Percentiles rank a stretch among this genome's conserved stretches.
Conservation (phyloP, 1,284 basidiomycete species). For the Xerocomus minutiporus region DNA sequence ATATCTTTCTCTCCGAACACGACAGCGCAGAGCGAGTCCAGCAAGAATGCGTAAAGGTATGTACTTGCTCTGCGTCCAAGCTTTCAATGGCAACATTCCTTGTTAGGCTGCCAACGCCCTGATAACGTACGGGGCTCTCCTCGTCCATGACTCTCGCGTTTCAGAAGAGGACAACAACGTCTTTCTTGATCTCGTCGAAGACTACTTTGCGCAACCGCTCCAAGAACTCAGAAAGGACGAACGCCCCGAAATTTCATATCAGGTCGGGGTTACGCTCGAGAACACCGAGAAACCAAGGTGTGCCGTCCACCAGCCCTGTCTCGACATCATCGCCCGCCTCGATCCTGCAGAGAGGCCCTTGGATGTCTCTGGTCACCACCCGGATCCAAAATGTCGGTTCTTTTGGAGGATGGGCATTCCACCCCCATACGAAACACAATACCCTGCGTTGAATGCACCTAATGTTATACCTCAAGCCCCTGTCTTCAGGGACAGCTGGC, state of each 20-base stretch:
- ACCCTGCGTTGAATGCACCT: conserved; percentile 68
- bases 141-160: conserved; percentile 81
- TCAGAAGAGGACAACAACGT: conserved; percentile 71
- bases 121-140: conserved; percentile 75
- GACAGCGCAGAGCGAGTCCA: conserved; percentile 44
- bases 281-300: conserved; percentile 92
- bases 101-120: conserved; percentile 73
- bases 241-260: conserved; percentile 72
- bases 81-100: not conserved
- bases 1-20: conserved; percentile 59
- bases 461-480: conserved; percentile 71
- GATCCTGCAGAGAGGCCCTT: conserved; percentile 76
- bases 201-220: conserved; percentile 79
- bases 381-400: conserved; percentile 91
- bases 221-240: conserved; percentile 67
- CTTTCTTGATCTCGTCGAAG: conserved; percentile 80
- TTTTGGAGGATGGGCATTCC: conserved; percentile 82
- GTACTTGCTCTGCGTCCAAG: not conserved
- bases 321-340: conserved; percentile 65
- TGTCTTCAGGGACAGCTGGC: conserved; percentile 20
- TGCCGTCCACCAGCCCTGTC: conserved; percentile 70
- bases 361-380: conserved; percentile 71
- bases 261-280: conserved; percentile 85
- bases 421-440: conserved; percentile 75
- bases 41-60: conserved; percentile 66